Percentiles rank a stretch among this genome's conserved stretches.
phyloP scores from a whole-genome alignment of 768 basidiomycete species.

The Tulasnella sp. region DNA sequence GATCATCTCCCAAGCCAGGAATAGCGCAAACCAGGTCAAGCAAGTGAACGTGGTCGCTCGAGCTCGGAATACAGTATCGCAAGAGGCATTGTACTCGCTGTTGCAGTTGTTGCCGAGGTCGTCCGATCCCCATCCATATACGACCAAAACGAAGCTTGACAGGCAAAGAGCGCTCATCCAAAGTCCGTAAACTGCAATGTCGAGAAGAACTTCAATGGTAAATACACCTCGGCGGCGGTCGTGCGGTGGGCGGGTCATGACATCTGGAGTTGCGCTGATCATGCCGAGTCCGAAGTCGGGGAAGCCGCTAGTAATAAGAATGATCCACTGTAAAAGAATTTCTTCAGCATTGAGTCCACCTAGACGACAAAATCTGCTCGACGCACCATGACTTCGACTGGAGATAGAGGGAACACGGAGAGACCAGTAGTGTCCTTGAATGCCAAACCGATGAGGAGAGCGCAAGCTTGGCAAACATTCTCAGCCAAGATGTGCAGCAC shows the following conservation, averaged over 20 bases:
- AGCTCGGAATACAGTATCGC: slow-evolving; percentile 47
- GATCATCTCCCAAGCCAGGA: slow-evolving; percentile 41
- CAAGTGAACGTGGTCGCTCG: slow-evolving; percentile 46
- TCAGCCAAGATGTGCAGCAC: slow-evolving; percentile 57
- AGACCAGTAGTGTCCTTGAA: slow-evolving; percentile 55
- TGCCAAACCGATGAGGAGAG: slow-evolving; percentile 59
- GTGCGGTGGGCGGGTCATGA: slow-evolving; percentile 54
- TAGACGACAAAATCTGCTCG: not conserved
- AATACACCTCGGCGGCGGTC: slow-evolving; percentile 47
- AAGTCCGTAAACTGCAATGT: slow-evolving; percentile 48
- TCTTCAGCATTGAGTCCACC: not conserved
- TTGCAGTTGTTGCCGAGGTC: slow-evolving; percentile 45
- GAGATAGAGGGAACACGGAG: slow-evolving; percentile 62
- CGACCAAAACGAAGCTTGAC: slow-evolving; percentile 46
- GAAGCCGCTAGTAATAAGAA: slow-evolving; percentile 56
- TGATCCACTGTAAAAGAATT: slow-evolving; percentile 48
- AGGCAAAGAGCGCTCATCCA: slow-evolving; percentile 45
- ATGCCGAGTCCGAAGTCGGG: slow-evolving; percentile 62
- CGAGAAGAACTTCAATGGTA: slow-evolving; percentile 45
- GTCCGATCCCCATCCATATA: slow-evolving; percentile 42
- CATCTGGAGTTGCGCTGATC: slow-evolving; percentile 53
- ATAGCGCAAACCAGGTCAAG: slow-evolving; percentile 37
- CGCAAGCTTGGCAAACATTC: slow-evolving; percentile 59
- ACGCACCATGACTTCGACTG: slow-evolving; percentile 48
- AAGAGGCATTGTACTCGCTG: slow-evolving; percentile 42